Percentiles rank a stretch among this genome's conserved stretches.
These are phyloP conservation scores for Populus simonii DNA, from an alignment of 345 rosid genomes.

Conservation along the genomic window DNA sequence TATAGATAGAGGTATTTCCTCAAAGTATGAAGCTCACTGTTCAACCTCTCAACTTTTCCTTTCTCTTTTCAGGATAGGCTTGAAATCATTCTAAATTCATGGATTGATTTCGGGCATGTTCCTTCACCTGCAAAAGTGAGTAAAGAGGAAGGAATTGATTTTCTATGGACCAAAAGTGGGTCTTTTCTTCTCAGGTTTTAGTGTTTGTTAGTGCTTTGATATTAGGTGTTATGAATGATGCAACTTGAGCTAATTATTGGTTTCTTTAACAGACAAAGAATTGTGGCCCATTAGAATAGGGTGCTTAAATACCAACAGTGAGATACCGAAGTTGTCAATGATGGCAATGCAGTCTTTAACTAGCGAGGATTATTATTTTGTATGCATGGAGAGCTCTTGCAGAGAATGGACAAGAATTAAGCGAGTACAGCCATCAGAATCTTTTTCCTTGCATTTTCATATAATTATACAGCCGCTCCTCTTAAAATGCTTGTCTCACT, in stretches of 20 bases:
- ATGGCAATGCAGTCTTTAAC: conserved; percentile 45
- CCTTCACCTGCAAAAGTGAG: conserved; percentile 80
- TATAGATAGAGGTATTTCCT: background rate
- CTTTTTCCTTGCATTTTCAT: background rate
- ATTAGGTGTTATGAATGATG: background rate
- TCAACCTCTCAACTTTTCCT: conserved; percentile 10
- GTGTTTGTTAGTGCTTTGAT: background rate
- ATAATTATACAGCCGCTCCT: background rate
- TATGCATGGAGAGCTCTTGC: conserved; percentile 41
- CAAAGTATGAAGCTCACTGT: background rate
- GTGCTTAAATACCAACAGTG: conserved; percentile 35
- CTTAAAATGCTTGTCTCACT: conserved; percentile 3
- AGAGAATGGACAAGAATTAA: conserved; percentile 24
- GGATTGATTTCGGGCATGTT: conserved; percentile 54
- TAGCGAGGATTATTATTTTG: conserved; percentile 43
- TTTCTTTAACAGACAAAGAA: conserved; percentile 37
- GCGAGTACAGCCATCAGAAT: conserved; percentile 28
- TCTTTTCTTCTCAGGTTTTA: background rate
- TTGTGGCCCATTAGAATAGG: conserved; percentile 62
- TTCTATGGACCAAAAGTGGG: conserved; percentile 56
- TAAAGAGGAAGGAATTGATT: conserved; percentile 60
- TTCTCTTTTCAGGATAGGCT: conserved; percentile 63
- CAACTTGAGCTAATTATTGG: conserved; percentile 5
- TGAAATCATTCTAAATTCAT: conserved; percentile 64
- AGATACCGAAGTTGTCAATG: conserved; percentile 41